phyloP scores from a whole-genome alignment of 345 rosid species.

The Camelina hispida region DNA sequence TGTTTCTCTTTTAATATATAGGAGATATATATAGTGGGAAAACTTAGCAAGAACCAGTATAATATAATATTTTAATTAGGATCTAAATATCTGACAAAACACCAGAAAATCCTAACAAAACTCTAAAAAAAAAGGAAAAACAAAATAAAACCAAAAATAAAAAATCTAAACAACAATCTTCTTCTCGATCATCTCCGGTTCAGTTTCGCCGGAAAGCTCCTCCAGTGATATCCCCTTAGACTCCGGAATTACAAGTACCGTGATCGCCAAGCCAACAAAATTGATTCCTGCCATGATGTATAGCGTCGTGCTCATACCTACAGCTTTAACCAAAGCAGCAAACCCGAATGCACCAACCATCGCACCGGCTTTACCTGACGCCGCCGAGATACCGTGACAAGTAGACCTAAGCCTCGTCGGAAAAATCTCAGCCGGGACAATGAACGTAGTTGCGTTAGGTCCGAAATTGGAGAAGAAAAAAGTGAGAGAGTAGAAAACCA shows the following conservation, averaged over 20 bases:
- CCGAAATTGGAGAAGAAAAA: slow-evolving; percentile 87
- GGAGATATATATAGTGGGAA: too few relatives aligned
- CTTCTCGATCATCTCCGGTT: slow-evolving; percentile 25
- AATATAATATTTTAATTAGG: too few relatives aligned
- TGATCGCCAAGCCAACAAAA: slow-evolving; percentile 50
- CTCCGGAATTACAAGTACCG: slow-evolving; percentile 50
- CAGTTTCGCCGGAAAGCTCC: slow-evolving; percentile 59
- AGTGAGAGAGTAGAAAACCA: slow-evolving; percentile 62
- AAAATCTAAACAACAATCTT: not conserved
- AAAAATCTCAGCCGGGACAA: slow-evolving; percentile 80
- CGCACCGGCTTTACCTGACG: slow-evolving; percentile 72
- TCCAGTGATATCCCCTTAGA: slow-evolving; percentile 65
- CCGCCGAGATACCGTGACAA: slow-evolving; percentile 83
- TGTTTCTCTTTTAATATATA: too few relatives aligned
- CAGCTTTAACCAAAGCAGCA: slow-evolving; percentile 51
- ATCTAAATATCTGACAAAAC: not conserved
- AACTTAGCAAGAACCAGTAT: too few relatives aligned
- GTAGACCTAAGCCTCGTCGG: slow-evolving; percentile 80
- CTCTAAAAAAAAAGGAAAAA: not conserved
- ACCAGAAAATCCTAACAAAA: not conserved
- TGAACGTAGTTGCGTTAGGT: slow-evolving; percentile 80
- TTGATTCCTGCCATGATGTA: slow-evolving; percentile 50
- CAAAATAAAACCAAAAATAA: not conserved
- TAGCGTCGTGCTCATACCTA: slow-evolving; percentile 56
- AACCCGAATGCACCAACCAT: slow-evolving; percentile 80